A percentile compares a stretch with the other conserved stretches of the same genome.
phyloP scores from a whole-genome alignment of 2,329 filamentous ascomycete genomes.

The Akanthomyces lecanii region DNA sequence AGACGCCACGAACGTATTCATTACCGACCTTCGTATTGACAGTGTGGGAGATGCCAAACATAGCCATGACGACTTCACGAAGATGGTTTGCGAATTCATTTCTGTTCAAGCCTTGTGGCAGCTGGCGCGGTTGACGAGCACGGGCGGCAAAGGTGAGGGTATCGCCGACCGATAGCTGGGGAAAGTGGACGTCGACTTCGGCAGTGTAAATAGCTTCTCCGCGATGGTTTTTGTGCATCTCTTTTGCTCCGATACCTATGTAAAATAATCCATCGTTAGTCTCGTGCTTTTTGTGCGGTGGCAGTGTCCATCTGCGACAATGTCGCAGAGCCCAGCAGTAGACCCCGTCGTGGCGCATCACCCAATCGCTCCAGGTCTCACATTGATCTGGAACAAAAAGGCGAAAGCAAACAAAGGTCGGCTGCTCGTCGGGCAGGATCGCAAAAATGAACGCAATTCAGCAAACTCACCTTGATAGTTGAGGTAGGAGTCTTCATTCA shows the following conservation, averaged over 20 bases:
- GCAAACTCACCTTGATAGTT: slow-evolving; percentile 64
- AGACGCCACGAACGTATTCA: slow-evolving; percentile 70
- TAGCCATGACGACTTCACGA: slow-evolving; percentile 42
- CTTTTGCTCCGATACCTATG: slow-evolving; percentile 55
- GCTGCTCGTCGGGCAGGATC: not conserved
- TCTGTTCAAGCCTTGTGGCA: slow-evolving; percentile 51
- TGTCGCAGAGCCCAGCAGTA: not conserved
- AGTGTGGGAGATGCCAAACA: slow-evolving; percentile 46
- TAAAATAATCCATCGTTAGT: slow-evolving; percentile 6
- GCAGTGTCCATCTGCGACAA: slow-evolving; percentile 7
- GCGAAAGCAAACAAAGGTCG: not conserved
- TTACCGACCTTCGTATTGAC: slow-evolving; percentile 70
- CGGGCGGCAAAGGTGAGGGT: slow-evolving; percentile 70
- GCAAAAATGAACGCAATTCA: not conserved
- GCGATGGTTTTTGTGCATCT: slow-evolving; percentile 70
- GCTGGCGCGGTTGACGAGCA: slow-evolving; percentile 57
- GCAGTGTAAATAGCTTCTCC: slow-evolving; percentile 81
- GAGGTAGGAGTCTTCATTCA: slow-evolving; percentile 64
- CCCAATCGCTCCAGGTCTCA: not conserved
- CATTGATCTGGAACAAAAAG: not conserved
- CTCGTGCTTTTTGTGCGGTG: not conserved
- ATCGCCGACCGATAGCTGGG: slow-evolving; percentile 67
- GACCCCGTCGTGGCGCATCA: not conserved
- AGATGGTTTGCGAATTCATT: slow-evolving; percentile 53
- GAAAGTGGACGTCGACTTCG: slow-evolving; percentile 76